Evolutionary conservation across 441 rosid genomes (phyloP).

Genomic region (Pelargonium cotyledonis): DNA sequence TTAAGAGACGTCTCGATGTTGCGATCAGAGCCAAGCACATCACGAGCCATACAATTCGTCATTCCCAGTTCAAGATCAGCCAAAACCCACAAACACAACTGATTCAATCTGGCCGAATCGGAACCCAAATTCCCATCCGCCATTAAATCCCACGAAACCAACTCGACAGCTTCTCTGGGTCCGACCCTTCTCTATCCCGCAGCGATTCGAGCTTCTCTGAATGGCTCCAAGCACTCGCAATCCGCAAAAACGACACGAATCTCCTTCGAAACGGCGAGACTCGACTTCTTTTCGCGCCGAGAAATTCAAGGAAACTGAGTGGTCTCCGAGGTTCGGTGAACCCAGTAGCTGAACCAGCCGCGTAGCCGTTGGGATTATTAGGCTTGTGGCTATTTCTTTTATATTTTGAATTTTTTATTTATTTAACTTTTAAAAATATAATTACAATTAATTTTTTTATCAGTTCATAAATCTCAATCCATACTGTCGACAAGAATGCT

Average conservation of each 20-base stretch:
- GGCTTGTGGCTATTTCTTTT: too few relatives aligned
- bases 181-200: background rate
- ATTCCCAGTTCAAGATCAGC: constrained; percentile 4
- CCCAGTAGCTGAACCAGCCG: too few relatives aligned
- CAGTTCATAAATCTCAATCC: too few relatives aligned
- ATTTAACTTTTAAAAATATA: too few relatives aligned
- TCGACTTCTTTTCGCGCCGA: constrained; percentile 17
- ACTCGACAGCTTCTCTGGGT: background rate
- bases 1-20: background rate
- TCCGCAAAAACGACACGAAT: constrained; percentile 14
- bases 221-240: constrained; percentile 15
- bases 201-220: constrained; percentile 15
- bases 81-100: constrained; percentile 4
- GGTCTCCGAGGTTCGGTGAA: constrained; percentile 9
- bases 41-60: constrained; percentile 17
- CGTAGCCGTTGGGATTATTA: too few relatives aligned
- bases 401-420: too few relatives aligned
- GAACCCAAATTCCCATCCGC: background rate
- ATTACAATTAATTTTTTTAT: too few relatives aligned
- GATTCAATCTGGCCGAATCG: background rate
- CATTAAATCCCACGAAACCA: constrained; percentile 14
- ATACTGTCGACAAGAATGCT: too few relatives aligned
- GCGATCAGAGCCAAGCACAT: constrained; percentile 13
- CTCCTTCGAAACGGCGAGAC: constrained; percentile 10
- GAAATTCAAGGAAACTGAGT: constrained; percentile 12